Base-by-base conservation (phyloP, 768 basidiomycete genomes). In the Psilocybe tampanensis region DNA sequence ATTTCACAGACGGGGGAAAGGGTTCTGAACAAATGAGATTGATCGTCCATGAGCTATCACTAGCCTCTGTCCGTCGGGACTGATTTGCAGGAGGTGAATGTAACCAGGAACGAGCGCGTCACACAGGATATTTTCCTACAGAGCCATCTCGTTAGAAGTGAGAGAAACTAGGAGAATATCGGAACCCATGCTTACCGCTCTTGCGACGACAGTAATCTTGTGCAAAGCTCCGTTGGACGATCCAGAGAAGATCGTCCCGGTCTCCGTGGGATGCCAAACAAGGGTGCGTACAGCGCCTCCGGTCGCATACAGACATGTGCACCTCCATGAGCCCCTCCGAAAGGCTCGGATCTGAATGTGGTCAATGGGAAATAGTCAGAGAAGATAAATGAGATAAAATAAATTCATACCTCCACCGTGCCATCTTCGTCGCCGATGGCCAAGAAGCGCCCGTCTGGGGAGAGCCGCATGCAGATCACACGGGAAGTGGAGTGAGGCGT, bases 341-440 rank as follows among this genome's bases (percentile, higher is more conserved):
- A 22, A 15, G 18, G 3, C 24, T 47, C 36, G 43, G 15, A 54
- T 39, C 49, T 22, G n/a, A n/a, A 51, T 13, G 39, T 6, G 9
- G 19, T 3, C 19, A 8, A 23, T 42, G 23, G 39, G 12, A n/a
- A 7, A 3, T 8, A 18, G n/a, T 8, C 22, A 9, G 21, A 26
- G 17, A 19, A 44, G 15, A 18, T 18, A n/a, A 42, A 7, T 13
- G 24, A 42, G 2, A 22, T 23, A 41, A 29, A 42, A 41, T 42
- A 8, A 8, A n/a, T n/a, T n/a, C 32, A 34, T 22, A 55, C 54
- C 47, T 55, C 54, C 36, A 55, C 22, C 2, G 7, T 21, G 4
- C 54, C 47, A 2, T 48, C 34, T 29, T 55, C 54, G 18, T 49
- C 32, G 2, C 54, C 54, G 18, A 55, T 43, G 8, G 54, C 54